phyloP scores from a whole-genome alignment of 768 basidiomycete genomes.

The Clathrus columnatus region DNA sequence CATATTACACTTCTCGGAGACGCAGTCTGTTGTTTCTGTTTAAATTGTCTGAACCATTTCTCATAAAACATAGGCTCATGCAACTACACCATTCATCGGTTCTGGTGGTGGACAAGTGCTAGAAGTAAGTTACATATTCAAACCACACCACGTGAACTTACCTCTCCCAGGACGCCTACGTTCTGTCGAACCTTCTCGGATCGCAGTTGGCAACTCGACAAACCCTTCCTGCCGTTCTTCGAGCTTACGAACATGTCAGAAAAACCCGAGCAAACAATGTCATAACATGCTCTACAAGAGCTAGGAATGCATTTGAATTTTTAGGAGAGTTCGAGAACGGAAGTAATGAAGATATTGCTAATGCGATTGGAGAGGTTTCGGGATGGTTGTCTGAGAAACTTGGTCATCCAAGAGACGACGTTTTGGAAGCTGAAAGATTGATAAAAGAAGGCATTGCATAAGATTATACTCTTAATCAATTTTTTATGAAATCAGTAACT shows the following conservation, averaged over 20 bases:
- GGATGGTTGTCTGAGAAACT: constrained; percentile 45
- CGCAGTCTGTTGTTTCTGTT: constrained; percentile 21
- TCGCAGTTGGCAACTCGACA: constrained; percentile 24
- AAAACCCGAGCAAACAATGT: constrained; percentile 19
- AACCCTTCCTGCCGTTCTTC: constrained; percentile 18
- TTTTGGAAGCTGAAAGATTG: constrained; percentile 5
- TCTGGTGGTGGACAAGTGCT: constrained; percentile 36
- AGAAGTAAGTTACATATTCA: constrained; percentile 26
- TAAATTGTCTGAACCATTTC: too few relatives aligned
- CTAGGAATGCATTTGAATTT: constrained; percentile 22
- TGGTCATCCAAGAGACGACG: constrained; percentile 7
- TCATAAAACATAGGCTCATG: constrained; percentile 22
- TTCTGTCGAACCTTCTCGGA: constrained; percentile 33
- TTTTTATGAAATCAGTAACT: constrained; percentile 27
- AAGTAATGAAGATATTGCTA: constrained; percentile 29
- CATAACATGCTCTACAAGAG: constrained; percentile 16
- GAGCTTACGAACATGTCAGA: constrained; percentile 23
- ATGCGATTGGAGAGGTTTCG: constrained; percentile 42
- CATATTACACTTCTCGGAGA: constrained; percentile 41
- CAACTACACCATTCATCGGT: constrained; percentile 36
- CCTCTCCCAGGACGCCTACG: constrained; percentile 26
- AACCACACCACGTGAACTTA: constrained; percentile 26
- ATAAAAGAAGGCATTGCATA: background rate
- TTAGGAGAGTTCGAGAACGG: constrained; percentile 31
- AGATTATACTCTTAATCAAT: background rate